phyloP scores from a whole-genome alignment of 768 basidiomycete species.

The Amanita polypyramis region DNA sequence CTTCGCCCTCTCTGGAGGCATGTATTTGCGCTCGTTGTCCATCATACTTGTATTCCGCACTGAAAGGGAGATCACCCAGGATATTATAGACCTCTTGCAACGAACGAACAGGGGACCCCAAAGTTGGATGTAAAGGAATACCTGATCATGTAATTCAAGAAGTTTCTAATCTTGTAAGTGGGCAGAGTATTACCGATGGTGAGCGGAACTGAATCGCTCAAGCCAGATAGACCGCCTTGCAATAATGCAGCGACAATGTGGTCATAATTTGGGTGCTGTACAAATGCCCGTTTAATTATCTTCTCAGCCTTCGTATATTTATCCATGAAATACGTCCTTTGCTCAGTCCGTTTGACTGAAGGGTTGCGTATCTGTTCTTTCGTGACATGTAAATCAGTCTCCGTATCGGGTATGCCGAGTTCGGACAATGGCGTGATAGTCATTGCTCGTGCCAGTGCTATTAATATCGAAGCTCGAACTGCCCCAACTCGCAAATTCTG shows the following conservation, averaged over 20 bases:
- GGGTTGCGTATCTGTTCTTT: slow-evolving; percentile 15
- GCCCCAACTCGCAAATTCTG: slow-evolving; percentile 83
- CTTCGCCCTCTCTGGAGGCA: slow-evolving; percentile 23
- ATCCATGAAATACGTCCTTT: slow-evolving; percentile 24
- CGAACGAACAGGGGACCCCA: slow-evolving; percentile 81
- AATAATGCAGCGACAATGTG: slow-evolving; percentile 55
- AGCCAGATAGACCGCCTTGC: slow-evolving; percentile 46
- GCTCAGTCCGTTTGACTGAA: slow-evolving; percentile 14
- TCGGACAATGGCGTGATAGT: slow-evolving; percentile 37
- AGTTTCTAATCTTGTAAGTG: neutral
- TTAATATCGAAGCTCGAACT: slow-evolving; percentile 72
- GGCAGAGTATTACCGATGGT: slow-evolving; percentile 48
- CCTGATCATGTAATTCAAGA: slow-evolving; percentile 25
- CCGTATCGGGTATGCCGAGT: slow-evolving; percentile 10
- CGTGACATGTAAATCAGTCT: slow-evolving; percentile 17
- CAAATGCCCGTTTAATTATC: slow-evolving; percentile 61
- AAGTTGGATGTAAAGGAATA: slow-evolving; percentile 75
- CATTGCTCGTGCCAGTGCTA: slow-evolving; percentile 70
- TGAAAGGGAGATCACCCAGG: slow-evolving; percentile 55
- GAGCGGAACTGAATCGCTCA: slow-evolving; percentile 52
- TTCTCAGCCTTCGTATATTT: slow-evolving; percentile 50
- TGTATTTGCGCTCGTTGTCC: slow-evolving; percentile 83
- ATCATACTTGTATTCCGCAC: slow-evolving; percentile 88
- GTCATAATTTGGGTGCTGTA: slow-evolving; percentile 68
- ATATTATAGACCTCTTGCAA: slow-evolving; percentile 75